Evolutionary conservation across 306 rosid species (phyloP), one percentile per base, ranked within the genome.

Genomic region (Dryas alaskensis): DNA sequence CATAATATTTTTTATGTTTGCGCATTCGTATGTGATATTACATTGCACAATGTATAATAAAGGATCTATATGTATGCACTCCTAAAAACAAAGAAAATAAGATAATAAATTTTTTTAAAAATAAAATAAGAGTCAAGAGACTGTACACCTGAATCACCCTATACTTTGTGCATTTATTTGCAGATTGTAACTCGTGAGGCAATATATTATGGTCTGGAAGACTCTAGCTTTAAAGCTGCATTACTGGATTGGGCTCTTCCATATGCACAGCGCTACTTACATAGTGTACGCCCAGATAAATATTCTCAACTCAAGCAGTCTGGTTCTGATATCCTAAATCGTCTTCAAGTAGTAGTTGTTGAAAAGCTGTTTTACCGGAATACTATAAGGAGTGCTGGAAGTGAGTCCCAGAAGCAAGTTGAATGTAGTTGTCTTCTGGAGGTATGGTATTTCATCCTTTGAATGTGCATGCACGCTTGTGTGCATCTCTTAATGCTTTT

Each of bases 131-230:
- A 19, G 22, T 22, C 22, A 22, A 22, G 22, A 22, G 22, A 22
- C 37, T 31, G 37, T 50, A 8, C 47, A 50, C 60, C 42, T 14
- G 60, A 25, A 53, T 4, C 11, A 0, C 57, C 48, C 14, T 46
- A 7, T 51, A 50, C 39, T 76, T 61, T 58, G 45, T 42, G 4
- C 44, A 22, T 78, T 77, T 74, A 9, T 58, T 43, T 86, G 87
- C 92, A 93, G 98, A 86, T 89, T 76, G 94, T 93, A 43, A 89
- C 92, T 73, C 98, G 89, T 16, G 91, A 91, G 81, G 90, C 97
- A 65, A 84, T 89, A 77, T 86, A 79, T 84, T 69, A 85, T 80
- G 91, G 92, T 73, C 71, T 47, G 69, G 81, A 79, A 78, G 91
- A 91, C 81, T 70, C 73, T 74, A 77, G 86, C 81, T 75, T 72